Evolutionary conservation across 495 filamentous ascomycete species (phyloP), one percentile per base, ranked within the genome.

Genomic region (Trichoderma parareesei): DNA sequence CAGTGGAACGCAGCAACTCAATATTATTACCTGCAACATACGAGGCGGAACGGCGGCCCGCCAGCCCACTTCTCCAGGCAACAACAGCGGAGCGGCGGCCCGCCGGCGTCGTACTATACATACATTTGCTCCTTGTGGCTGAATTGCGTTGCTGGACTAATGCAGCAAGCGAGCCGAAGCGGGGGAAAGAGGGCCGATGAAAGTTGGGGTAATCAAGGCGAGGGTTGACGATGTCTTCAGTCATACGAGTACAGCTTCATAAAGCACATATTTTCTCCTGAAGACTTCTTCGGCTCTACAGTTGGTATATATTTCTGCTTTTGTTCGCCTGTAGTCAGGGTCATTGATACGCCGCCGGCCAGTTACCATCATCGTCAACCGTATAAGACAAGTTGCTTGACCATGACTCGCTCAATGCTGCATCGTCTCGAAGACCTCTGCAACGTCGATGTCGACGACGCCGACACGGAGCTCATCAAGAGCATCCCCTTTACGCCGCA

Each of bases 341-440:
- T 27, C 27, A 27, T 27, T 27, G 27, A 27, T 27, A 27, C 27
- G 27, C 27, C 27, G 27, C 27, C 27, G 27, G 27, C 27, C 27
- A 27, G 27, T 44, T 46, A 46, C n/a, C 14, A n/a, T 2, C 43
- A 46, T 46, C 13, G 43, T 46, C n/a, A 46, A n/a, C 11, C 5
- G 43, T 14, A n/a, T 14, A n/a, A 46, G 43, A 46, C 4, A 46
- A 5, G 4, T 5, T 14, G 16, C 48, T 10, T 37, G 2, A 37
- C 18, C 53, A 57, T 57, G 53, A 10, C 27, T 57, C 53, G 53
- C 53, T 37, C 53, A 10, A 14, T 57, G 53, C 53, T 57, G 8
- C 53, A 57, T 57, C 53, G 53, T 14, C 53, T 57, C 53, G 53
- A 57, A 14, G 53, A 57, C 27, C 53, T 57, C 53, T 57, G 53